A percentile compares a stretch with the other conserved stretches of the same genome.
These are phyloP conservation scores for Neurospora sp. DNA, from an alignment of 495 filamentous ascomycete genomes.

Conservation along the genomic window DNA sequence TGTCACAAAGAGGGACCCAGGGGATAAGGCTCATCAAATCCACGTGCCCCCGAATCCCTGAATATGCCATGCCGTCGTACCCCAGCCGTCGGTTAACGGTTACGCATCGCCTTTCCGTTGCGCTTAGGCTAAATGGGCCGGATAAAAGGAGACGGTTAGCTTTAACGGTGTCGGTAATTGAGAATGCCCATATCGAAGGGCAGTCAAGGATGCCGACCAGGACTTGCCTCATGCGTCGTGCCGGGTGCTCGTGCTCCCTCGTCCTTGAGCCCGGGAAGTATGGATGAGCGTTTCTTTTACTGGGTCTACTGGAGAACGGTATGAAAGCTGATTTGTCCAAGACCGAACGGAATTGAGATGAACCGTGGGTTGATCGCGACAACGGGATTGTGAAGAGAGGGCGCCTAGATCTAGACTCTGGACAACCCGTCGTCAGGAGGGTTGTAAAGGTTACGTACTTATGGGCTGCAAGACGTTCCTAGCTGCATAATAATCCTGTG, in stretches of 20 bases:
- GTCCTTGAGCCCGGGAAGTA: background rate
- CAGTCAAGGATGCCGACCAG: background rate
- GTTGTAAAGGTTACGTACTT: background rate
- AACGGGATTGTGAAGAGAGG: background rate
- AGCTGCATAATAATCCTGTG: background rate
- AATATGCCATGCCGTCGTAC: background rate
- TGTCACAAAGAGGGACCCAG: background rate
- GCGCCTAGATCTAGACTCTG: background rate
- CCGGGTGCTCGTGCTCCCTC: background rate
- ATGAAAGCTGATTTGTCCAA: background rate
- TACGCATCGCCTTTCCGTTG: background rate
- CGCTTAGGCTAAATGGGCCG: background rate
- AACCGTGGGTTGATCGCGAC: background rate
- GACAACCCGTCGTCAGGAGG: background rate
- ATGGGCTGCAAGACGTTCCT: background rate
- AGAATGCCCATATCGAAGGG: background rate
- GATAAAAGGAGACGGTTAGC: background rate
- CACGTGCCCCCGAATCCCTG: background rate
- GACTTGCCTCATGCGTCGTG: background rate
- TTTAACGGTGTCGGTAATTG: background rate
- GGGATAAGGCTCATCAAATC: background rate
- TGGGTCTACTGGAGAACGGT: background rate
- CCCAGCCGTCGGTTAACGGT: background rate
- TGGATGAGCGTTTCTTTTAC: background rate
- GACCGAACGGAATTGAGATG: background rate